Base-by-base conservation (phyloP, 1,284 basidiomycete species). In the Moesziomyces antarcticus region DNA sequence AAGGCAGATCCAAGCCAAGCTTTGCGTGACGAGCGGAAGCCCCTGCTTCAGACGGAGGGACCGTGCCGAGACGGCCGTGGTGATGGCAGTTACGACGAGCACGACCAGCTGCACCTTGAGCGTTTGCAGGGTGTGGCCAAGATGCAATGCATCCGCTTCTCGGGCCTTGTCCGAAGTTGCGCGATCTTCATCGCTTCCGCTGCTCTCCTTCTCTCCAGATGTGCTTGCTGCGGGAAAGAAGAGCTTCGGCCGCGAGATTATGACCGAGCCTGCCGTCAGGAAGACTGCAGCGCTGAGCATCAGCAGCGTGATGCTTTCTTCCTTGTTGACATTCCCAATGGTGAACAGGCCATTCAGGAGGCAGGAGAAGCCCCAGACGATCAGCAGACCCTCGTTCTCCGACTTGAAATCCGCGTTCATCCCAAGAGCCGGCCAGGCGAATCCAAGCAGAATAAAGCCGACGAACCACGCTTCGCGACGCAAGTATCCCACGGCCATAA, bases 401-500 rank as follows among this genome's bases (percentile, higher is more conserved):
- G 57, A 47, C 47, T 73, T 74, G 40, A 73, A 68, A 45, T 80
- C 75, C 21, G 79, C 54, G 11, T 45, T 33, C 41, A 79, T 14
- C 0, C 51, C 46, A 4, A 75, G 22, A 1, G 73, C 51, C 1
- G 79, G 79, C 92, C 93, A 94, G 1, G 88, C 53, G 1, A 90
- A 57, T 5, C 91, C 92, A 27, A 92, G 88, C 1, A 88, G 44
- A 1, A 89, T 65, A 70, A 91, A 91, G 4, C 91, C 90, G 11
- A 88, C 68, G 49, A 91, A 90, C 91, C 93, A 94, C 10, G 92
- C 87, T 1, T 86, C 86, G 9, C 93, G 87, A 73, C 90, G 25
- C 45, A 76, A 50, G 52, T 71, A 66, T 85, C 92, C 75, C 80
- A 92, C 89, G 72, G 92, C 92, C 89, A 93, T 92, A 46, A 87